Base-by-base conservation (phyloP, 129 eudicot species). In the Arctium minus region DNA sequence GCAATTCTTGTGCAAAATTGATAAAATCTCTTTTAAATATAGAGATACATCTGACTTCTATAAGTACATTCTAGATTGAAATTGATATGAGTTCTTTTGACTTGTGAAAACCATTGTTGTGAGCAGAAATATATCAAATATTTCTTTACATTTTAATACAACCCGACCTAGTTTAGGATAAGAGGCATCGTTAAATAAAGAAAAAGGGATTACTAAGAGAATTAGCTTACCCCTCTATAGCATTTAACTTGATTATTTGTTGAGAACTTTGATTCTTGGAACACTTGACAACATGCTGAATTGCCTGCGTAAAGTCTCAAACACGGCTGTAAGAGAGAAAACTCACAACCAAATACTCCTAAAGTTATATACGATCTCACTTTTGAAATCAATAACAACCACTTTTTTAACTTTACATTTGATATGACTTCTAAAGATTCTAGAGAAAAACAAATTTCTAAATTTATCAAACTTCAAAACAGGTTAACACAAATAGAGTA, bases 221-320 rank as follows among this genome's bases (percentile, higher is more conserved):
- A 50, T 15, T 15, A 38, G 83, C 91, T 65, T 74, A 91, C 92
- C 83, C 82, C 30, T 91, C 80, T 60, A 67, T 70, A 31, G 71
- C 48, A 80, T 77, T 79, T 12, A 40, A 73, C 79, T 83, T 77
- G 50, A 53, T 67, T n/a, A 83, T 32, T 32, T 79, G 82, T 46
- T 75, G 82, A 74, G 78, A 85, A 84, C 48, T 70, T 85, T 83
- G 86, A 56, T 76, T 76, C n/a, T 44, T 69, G 50, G 81, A 81
- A 71, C 80, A 64, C 80, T 77, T 74, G 62, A 81, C 83, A 77
- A 84, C 67, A 35, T 79, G 39, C 65, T 65, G 33, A 76, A 73
- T 69, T 29, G 18, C 81, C 88, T 87, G 81, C 36, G 64, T n/a
- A 29, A 79, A 75, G 29, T 15, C 32, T 71, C 13, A 74, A 39